phyloP scores from a whole-genome alignment of 2,329 filamentous ascomycete genomes.

The Apiospora saccharicola region DNA sequence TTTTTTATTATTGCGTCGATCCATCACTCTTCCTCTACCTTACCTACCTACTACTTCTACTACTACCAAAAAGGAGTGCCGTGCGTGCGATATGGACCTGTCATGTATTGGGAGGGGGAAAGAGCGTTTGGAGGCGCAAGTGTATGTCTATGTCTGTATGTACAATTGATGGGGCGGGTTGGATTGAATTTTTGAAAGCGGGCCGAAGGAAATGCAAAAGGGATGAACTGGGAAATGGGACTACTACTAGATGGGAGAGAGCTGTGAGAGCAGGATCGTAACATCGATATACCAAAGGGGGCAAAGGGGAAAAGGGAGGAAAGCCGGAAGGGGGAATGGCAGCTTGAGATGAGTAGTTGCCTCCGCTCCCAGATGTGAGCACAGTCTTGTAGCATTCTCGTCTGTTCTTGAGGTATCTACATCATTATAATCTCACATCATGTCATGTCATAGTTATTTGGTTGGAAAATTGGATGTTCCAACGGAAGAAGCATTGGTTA shows the following conservation, averaged over 20 bases:
- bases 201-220: conserved; percentile 14
- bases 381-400: not conserved
- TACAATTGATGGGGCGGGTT: conserved; percentile 20
- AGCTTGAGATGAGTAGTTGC: not conserved
- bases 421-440: not conserved
- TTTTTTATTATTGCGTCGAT: conserved; percentile 14
- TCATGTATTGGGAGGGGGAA: conserved; percentile 6
- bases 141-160: conserved; percentile 20
- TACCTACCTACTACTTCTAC: conserved; percentile 1
- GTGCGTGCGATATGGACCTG: conserved; percentile 11
- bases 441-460: conserved; percentile 3
- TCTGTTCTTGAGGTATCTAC: conserved; percentile 1
- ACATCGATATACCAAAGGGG: conserved; percentile 7
- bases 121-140: conserved; percentile 20
- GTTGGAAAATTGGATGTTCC: not conserved
- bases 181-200: not conserved
- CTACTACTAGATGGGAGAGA: not conserved
- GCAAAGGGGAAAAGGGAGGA: not conserved
- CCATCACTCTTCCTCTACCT: conserved; percentile 16
- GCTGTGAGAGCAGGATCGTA: not conserved
- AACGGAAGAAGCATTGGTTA: not conserved
- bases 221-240: conserved; percentile 3
- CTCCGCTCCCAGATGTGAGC: conserved; percentile 4
- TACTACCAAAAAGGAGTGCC: conserved; percentile 16
- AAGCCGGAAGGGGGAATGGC: not conserved